phyloP scores from a whole-genome alignment of 1,139 yeast species.

The Yamadazyma conglobata region DNA sequence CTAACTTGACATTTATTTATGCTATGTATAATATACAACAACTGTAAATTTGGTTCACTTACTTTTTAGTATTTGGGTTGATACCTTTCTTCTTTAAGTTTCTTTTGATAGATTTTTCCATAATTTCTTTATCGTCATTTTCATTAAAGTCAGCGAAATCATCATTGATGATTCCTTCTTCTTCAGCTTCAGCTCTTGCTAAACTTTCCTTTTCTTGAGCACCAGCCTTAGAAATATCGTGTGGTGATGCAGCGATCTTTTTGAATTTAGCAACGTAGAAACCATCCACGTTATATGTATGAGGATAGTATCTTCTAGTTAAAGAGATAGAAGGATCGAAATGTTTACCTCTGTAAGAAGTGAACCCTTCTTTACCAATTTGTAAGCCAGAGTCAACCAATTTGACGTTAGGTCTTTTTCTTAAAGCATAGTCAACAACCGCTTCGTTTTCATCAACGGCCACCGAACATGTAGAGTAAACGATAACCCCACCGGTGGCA shows the following conservation, averaged over 20 bases:
- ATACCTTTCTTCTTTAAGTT: slow-evolving; percentile 77
- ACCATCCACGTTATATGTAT: slow-evolving; percentile 97
- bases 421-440: slow-evolving; percentile 95
- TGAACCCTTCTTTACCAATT: slow-evolving; percentile 95
- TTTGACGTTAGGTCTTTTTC: slow-evolving; percentile 95
- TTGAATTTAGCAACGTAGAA: slow-evolving; percentile 95
- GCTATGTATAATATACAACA: slow-evolving; percentile 2
- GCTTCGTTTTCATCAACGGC: slow-evolving; percentile 98
- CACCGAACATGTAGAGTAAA: slow-evolving; percentile 96
- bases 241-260: slow-evolving; percentile 84
- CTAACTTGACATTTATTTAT: too few species aligned
- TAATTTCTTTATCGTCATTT: slow-evolving; percentile 70
- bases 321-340: slow-evolving; percentile 74
- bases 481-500: slow-evolving; percentile 89
- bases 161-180: slow-evolving; percentile 76
- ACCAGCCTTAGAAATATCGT: slow-evolving; percentile 81
- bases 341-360: slow-evolving; percentile 88
- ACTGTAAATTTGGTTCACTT: too few species aligned
- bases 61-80: slow-evolving; percentile 47
- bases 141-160: slow-evolving; percentile 84
- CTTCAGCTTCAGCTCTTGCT: slow-evolving; percentile 76
- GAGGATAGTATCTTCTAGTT: slow-evolving; percentile 96
- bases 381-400: slow-evolving; percentile 91
- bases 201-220: slow-evolving; percentile 81
- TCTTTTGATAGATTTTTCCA: slow-evolving; percentile 70